These are phyloP conservation scores for Pseudopyrenochaeta lycopersici DNA, from an alignment of 2,329 filamentous ascomycete species.

Conservation along the genomic window DNA sequence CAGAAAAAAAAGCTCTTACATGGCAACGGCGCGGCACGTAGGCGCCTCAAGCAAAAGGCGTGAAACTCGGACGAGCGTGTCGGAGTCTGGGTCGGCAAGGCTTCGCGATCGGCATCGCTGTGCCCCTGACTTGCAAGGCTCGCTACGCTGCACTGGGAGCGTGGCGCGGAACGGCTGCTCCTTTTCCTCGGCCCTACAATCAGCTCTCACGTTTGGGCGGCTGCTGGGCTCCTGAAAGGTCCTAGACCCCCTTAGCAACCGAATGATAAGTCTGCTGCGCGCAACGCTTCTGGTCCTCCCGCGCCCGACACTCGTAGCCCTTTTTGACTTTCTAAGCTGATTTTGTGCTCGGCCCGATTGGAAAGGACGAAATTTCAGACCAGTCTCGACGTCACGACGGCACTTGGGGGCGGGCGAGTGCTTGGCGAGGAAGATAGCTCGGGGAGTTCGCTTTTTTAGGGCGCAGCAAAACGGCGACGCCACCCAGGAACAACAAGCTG, in stretches of 20 bases:
- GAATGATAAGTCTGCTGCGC: constrained; percentile 11
- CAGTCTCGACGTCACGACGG: constrained; percentile 8
- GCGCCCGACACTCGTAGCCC: constrained; percentile 3
- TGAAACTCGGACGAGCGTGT: constrained; percentile 13
- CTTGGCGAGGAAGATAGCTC: not conserved
- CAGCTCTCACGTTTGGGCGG: constrained; percentile 13
- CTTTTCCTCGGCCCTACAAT: constrained; percentile 35
- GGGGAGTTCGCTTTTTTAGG: not conserved
- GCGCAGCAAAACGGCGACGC: constrained; percentile 8
- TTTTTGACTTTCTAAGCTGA: not conserved
- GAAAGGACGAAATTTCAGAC: not conserved
- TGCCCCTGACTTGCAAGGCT: constrained; percentile 20
- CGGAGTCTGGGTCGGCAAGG: constrained; percentile 14
- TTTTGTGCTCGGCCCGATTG: not conserved
- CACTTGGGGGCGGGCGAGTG: not conserved
- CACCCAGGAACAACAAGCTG: constrained; percentile 12
- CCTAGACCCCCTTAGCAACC: constrained; percentile 15
- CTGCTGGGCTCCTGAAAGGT: constrained; percentile 11
- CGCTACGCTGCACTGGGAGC: constrained; percentile 12
- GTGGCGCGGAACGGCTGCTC: constrained; percentile 23
- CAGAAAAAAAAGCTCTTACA: not conserved
- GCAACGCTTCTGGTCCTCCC: constrained; percentile 2
- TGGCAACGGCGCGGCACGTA: not conserved
- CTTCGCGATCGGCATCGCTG: constrained; percentile 13
- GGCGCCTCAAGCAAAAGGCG: not conserved